Evolutionary conservation across 257 asterid genomes (phyloP).

Genomic region (Plantago ovata): DNA sequence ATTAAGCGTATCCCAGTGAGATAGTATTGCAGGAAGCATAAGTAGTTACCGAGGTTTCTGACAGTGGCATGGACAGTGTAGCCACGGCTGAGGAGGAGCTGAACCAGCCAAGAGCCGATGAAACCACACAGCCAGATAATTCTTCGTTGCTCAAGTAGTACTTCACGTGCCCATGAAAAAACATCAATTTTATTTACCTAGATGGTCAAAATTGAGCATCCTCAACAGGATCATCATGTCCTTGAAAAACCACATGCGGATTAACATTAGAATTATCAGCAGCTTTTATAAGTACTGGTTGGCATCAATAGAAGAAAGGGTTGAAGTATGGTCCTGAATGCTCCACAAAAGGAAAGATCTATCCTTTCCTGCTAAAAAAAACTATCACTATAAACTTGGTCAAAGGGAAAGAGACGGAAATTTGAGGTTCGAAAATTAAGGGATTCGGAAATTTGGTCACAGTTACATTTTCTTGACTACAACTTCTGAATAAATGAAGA

Average conservation of each 20-base stretch:
- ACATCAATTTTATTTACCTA: constrained; percentile 45
- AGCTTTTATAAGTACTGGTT: constrained; percentile 54
- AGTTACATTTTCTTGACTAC: no score
- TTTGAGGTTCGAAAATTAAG: background rate
- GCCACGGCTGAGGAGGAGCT: constrained; percentile 76
- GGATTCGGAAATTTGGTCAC: no score
- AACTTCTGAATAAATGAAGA: no score
- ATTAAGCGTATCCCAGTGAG: no score
- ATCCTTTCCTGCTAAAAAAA: constrained; percentile 75
- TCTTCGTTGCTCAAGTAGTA: no score
- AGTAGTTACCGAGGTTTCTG: constrained; percentile 42
- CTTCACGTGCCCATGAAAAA: background rate
- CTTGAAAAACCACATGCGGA: constrained; percentile 86
- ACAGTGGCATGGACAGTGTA: no score
- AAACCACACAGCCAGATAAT: no score
- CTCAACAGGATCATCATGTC: constrained; percentile 92
- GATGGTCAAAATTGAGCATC: constrained; percentile 98
- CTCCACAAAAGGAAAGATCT: constrained; percentile 94
- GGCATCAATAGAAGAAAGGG: constrained; percentile 63
- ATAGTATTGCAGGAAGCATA: background rate
- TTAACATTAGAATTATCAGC: constrained; percentile 77
- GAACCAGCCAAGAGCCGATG: constrained; percentile 73
- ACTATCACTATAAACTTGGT: constrained; percentile 12
- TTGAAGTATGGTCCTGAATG: constrained; percentile 87
- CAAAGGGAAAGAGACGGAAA: background rate